phyloP scores from a whole-genome alignment of 1,284 basidiomycete genomes.

The Abortiporus biennis region DNA sequence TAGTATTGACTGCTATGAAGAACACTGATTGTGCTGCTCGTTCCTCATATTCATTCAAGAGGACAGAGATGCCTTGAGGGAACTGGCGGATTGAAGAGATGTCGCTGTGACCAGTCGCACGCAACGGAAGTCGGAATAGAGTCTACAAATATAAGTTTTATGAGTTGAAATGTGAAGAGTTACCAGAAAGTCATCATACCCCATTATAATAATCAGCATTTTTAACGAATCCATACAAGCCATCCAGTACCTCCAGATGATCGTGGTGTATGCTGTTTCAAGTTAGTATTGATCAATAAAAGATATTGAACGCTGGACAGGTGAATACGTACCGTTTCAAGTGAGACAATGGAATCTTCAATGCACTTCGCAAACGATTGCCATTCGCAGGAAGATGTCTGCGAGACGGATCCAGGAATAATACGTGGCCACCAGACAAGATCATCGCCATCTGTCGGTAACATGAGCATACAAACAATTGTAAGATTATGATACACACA shows the following conservation, averaged over 20 bases:
- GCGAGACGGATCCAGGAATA: conserved; percentile 41
- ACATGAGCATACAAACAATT: not conserved
- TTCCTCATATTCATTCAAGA: conserved; percentile 9
- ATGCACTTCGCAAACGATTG: conserved; percentile 14
- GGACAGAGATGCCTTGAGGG: conserved; percentile 5
- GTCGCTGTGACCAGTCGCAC: conserved; percentile 13
- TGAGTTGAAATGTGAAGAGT: not conserved
- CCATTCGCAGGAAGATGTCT: conserved; percentile 27
- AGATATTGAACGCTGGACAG: not conserved
- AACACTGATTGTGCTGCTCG: conserved; percentile 11
- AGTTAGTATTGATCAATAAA: not conserved
- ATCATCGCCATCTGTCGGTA: conserved; percentile 34
- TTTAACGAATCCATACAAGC: conserved; percentile 31
- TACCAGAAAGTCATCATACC: conserved; percentile 24
- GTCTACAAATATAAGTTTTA: conserved; percentile 27
- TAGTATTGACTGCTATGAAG: conserved; percentile 9
- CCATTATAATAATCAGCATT: conserved; percentile 27
- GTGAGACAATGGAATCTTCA: conserved; percentile 22
- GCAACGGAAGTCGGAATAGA: conserved; percentile 40
- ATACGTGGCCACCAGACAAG: conserved; percentile 32
- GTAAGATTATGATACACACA: conserved; percentile 20
- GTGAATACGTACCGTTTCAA: conserved; percentile 24
- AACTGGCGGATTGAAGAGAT: conserved; percentile 6
- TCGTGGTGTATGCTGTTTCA: conserved; percentile 32
- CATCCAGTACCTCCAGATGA: conserved; percentile 33